phyloP scores from a whole-genome alignment of 2,329 filamentous ascomycete genomes.

The Sporothrix brasiliensis region DNA sequence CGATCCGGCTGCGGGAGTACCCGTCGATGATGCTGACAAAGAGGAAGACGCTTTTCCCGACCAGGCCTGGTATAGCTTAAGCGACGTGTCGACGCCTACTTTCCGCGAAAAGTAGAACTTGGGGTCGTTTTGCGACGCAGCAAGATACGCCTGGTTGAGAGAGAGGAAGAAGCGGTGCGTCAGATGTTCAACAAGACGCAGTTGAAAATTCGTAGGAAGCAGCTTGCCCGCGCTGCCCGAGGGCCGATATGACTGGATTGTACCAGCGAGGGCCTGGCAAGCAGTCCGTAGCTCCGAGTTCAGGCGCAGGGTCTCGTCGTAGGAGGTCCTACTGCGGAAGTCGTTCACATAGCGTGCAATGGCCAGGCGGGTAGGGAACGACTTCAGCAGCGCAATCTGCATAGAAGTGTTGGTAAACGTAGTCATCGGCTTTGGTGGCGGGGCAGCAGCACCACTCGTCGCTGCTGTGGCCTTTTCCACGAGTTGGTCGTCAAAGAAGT shows the following conservation, averaged over 20 bases:
- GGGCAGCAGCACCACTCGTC: slow-evolving; percentile 22
- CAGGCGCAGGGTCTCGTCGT: slow-evolving; percentile 53
- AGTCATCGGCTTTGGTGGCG: slow-evolving; percentile 42
- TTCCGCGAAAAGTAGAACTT: slow-evolving; percentile 58
- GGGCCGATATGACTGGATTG: slow-evolving; percentile 40
- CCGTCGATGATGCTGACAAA: neutral
- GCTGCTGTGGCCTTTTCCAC: slow-evolving; percentile 36
- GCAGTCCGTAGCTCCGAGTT: slow-evolving; percentile 50
- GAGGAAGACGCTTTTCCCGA: slow-evolving; percentile 29
- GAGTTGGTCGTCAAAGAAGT: slow-evolving; percentile 56
- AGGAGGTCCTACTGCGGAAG: slow-evolving; percentile 48
- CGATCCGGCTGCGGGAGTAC: neutral
- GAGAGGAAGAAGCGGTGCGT: slow-evolving; percentile 55
- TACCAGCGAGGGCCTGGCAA: slow-evolving; percentile 44
- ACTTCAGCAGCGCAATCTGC: slow-evolving; percentile 51
- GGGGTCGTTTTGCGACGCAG: slow-evolving; percentile 50
- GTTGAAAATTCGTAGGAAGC: slow-evolving; percentile 46
- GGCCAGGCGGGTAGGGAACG: slow-evolving; percentile 49
- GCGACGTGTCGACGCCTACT: slow-evolving; percentile 49
- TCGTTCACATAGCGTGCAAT: slow-evolving; percentile 54
- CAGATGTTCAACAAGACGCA: slow-evolving; percentile 49
- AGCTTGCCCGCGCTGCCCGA: slow-evolving; percentile 26
- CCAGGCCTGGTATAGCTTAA: slow-evolving; percentile 42
- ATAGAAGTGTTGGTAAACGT: slow-evolving; percentile 54
- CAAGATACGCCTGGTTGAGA: slow-evolving; percentile 57